Conservation (phyloP, 805 yeast genomes). For the Hanseniaspora mollemarum region DNA sequence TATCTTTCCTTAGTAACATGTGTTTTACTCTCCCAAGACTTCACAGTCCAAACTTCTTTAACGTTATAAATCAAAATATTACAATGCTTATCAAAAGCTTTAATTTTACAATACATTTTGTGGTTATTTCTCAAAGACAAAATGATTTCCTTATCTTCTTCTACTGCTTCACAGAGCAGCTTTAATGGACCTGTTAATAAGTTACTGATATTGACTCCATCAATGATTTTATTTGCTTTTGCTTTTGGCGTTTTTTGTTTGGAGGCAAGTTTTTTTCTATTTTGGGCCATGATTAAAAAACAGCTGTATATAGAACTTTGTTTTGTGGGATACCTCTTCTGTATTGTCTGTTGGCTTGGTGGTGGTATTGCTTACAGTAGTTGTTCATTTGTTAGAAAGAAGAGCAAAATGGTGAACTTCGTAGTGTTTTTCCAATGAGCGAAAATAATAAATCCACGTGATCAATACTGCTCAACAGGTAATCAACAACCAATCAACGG, state of each 20-base stretch:
- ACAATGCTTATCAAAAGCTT: conserved; percentile 92
- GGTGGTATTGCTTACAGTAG: too few species aligned
- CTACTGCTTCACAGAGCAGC: conserved; percentile 70
- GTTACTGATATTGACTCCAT: conserved; percentile 10
- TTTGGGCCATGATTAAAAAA: neutral
- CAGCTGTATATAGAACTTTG: too few species aligned
- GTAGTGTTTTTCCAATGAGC: too few species aligned
- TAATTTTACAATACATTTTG: conserved; percentile 77
- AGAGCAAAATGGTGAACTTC: too few species aligned
- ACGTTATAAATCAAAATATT: conserved; percentile 88
- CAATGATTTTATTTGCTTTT: conserved; percentile 40
- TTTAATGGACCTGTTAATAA: conserved; percentile 64
- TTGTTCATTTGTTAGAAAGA: too few species aligned
- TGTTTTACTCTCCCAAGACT: conserved; percentile 40
- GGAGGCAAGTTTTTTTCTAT: neutral
- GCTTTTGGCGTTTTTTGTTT: neutral
- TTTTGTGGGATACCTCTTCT: too few species aligned
- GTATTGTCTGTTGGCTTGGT: too few species aligned
- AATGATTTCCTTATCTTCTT: conserved; percentile 62
- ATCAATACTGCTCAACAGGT: too few species aligned
- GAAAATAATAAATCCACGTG: too few species aligned
- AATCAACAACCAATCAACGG: too few species aligned
- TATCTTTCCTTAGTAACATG: conserved; percentile 63
- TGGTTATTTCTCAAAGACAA: conserved; percentile 89
- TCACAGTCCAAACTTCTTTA: conserved; percentile 69